phyloP scores from a whole-genome alignment of 495 filamentous ascomycete genomes.

The Penicillium atrosanguineum region DNA sequence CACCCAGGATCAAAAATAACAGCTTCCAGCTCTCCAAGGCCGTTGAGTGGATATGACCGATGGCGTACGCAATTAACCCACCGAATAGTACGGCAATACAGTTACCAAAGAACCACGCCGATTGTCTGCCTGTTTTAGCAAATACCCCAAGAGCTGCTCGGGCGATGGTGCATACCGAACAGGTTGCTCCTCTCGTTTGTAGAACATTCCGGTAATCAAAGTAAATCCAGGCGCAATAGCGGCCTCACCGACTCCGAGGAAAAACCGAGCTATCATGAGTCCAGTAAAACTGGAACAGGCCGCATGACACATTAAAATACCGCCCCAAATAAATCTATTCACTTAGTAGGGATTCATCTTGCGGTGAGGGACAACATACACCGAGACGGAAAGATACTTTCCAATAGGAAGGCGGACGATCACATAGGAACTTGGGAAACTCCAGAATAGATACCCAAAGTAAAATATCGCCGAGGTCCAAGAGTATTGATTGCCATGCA shows the following conservation, averaged over 20 bases:
- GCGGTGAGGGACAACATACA: conserved; percentile 18
- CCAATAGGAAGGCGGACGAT: conserved; percentile 56
- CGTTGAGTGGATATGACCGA: conserved; percentile 46
- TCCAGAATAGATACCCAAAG: conserved; percentile 51
- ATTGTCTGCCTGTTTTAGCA: conserved; percentile 9
- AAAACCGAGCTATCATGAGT: conserved; percentile 50
- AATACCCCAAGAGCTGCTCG: not conserved
- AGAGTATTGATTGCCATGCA: conserved; percentile 43
- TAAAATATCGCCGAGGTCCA: conserved; percentile 52
- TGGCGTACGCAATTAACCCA: conserved; percentile 54
- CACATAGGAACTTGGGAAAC: conserved; percentile 52
- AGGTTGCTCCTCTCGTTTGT: conserved; percentile 48
- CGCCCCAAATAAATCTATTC: conserved; percentile 38
- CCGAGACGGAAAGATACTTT: conserved; percentile 43
- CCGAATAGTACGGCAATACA: conserved; percentile 60
- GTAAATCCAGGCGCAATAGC: conserved; percentile 33
- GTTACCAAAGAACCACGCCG: conserved; percentile 59
- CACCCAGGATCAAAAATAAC: conserved; percentile 60
- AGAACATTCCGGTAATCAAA: conserved; percentile 53
- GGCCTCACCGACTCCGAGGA: conserved; percentile 57
- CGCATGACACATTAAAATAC: conserved; percentile 37
- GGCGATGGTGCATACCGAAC: conserved; percentile 40
- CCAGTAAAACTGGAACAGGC: conserved; percentile 50
- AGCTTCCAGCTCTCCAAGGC: conserved; percentile 38
- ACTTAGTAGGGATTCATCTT: not conserved